These are phyloP conservation scores for Tritrichomonas foetus DNA, from an alignment of 208 protist species.

Conservation along the genomic window DNA sequence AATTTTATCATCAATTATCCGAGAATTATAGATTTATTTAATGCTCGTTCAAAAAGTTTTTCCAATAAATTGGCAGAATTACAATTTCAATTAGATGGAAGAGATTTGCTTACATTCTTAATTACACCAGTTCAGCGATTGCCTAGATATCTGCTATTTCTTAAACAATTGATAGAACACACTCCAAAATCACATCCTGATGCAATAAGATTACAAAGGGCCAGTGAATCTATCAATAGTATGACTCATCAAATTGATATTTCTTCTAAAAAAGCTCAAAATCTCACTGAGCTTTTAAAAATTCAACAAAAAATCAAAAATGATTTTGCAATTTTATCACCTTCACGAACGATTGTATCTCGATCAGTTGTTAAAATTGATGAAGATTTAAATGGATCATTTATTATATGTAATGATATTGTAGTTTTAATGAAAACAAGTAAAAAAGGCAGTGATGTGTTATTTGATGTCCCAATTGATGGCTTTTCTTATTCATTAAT, in stretches of 20 bases:
- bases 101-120: background rate
- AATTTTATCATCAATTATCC: background rate
- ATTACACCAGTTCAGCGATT: conserved; percentile 32
- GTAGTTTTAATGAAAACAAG: no score
- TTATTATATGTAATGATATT: no score
- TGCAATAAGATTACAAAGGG: background rate
- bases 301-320: background rate
- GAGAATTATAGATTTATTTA: background rate
- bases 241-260: background rate
- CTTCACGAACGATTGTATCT: no score
- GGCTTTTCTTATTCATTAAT: no score
- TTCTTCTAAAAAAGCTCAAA: background rate
- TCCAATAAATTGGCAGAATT: background rate
- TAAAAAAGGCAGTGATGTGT: no score
- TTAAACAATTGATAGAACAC: background rate
- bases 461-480: no score
- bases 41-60: background rate
- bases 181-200: background rate
- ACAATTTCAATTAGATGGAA: background rate
- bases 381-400: no score
- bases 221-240: background rate
- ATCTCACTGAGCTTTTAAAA: background rate
- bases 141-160: background rate
- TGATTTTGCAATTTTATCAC: background rate
- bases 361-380: no score